Base-by-base conservation (phyloP, 768 basidiomycete species). In the Suillus subaureus region DNA sequence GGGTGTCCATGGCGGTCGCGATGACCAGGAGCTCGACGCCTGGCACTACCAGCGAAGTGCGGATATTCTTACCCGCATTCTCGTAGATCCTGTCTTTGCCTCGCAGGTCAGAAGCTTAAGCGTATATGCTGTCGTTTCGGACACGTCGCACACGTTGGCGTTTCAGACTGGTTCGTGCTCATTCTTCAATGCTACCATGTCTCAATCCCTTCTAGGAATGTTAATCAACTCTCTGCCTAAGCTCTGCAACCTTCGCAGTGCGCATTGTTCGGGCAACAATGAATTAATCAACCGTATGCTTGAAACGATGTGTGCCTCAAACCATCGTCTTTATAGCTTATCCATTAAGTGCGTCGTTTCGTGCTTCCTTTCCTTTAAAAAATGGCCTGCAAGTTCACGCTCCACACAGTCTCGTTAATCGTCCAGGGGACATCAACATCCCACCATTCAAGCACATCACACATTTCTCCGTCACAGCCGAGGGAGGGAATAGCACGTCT, bases 141-240 rank as follows among this genome's bases (percentile, higher is more conserved):
- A 85, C 40, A 79, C 78, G 62, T 81, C 81, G 60, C 84, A 83
- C 18, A 77, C 84, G 2, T 80, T 87, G 69, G 83, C 86, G 1
- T 91, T 91, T 31, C 88, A 90, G 75, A 86, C 85, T 28, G 87
- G 89, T 89, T 69, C 18, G 77, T 64, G 15, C 9, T 62, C 18
- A 62, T 57, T 8, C 33, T 42, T 35, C 37, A 42, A 62, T 35
- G 39, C 23, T 13, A 18, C 23, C 23, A 12, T 60, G 28, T 39
- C 12, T 60, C n/a, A 55, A 39, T 37, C 31, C 13, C 43, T 56
- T 21, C 0, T 28, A 89, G 89, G 89, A 33, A 90, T 91, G 85
- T 77, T 91, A 62, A 83, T 85, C 23, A 91, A 90, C 54, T 87
- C 88, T 4, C 78, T 92, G 12, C 88, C 89, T 11, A 88, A 87